Evolutionary conservation across 2,329 filamentous ascomycete genomes (phyloP), one percentile per base, ranked within the genome.

Genomic region (Alternaria brassicicola): DNA sequence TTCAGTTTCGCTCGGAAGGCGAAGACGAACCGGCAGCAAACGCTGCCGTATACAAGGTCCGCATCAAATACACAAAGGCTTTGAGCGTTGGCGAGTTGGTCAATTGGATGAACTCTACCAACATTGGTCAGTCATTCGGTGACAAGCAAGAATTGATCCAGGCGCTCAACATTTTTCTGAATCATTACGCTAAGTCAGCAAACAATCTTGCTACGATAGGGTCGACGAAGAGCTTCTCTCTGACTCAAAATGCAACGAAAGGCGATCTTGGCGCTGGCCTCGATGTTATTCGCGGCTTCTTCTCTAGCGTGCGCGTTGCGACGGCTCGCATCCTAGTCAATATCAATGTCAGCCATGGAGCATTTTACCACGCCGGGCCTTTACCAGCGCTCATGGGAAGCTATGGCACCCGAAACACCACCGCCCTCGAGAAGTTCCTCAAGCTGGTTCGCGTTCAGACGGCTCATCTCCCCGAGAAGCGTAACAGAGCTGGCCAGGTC

Each of bases 301-400:
- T 85, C 65, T 78, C 84, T 8, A 88, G 85, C 65, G 83, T 86
- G 42, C 83, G 87, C 5, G 78, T 83, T 8, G 83, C 84, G 1
- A 85, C 85, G 19, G 80, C 80, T 36, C 81, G 85, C 6, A 76
- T 88, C 13, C 68, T 89, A 1, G 72, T 88, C 23, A 89, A 89
- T 50, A 78, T 88, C 2, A 86, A 89, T 52, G 84, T 88, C 41
- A 85, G 83, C 15, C 81, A 83, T 55, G 78, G 81, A 2, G 85
- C 85, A 0, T 88, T 86, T 64, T 86, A 85, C 67, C 75, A 83
- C 53, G 66, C 77, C 1, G 77, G 77, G 2, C 70, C 72, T 3
- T 64, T 87, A 1, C 36, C 59, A 5, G 35, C 39, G 13, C 60
- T 75, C 3, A 74, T 74, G 65, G 33, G 47, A 3, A 54, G 42